Evolutionary conservation across 768 basidiomycete genomes (phyloP).

Genomic region (Asterophora parasitica): DNA sequence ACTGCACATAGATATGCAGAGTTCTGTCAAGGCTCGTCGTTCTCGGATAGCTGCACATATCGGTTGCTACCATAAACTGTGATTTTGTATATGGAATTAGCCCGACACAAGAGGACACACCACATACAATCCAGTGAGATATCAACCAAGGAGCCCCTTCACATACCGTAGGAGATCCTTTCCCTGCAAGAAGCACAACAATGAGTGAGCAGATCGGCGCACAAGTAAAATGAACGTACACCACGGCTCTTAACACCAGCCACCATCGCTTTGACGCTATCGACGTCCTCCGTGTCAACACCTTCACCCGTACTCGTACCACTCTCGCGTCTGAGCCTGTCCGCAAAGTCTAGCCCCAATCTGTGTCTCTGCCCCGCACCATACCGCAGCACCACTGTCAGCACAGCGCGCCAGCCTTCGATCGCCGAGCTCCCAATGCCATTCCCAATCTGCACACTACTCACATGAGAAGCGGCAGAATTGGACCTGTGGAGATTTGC

Average conservation of each 20-base stretch:
- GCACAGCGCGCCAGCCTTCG: constrained; percentile 82
- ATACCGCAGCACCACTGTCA: constrained; percentile 62
- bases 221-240: constrained; percentile 37
- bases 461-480: constrained; percentile 28
- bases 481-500: constrained; percentile 18
- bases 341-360: constrained; percentile 25
- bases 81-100: no score
- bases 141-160: constrained; percentile 56
- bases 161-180: constrained; percentile 72
- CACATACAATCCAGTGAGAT: background rate
- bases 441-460: no score
- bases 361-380: constrained; percentile 56
- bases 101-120: no score
- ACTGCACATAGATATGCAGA: no score
- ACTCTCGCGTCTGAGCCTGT: constrained; percentile 8
- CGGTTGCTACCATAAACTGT: background rate
- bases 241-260: constrained; percentile 70
- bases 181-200: constrained; percentile 38
- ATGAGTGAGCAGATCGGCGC: constrained; percentile 3
- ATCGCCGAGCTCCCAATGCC: constrained; percentile 30
- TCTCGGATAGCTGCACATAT: no score
- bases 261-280: constrained; percentile 70
- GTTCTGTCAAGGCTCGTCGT: no score
- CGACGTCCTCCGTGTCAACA: constrained; percentile 38
- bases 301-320: background rate